Base-by-base conservation (phyloP, 2,329 filamentous ascomycete genomes). In the Colletotrichum graminicola region DNA sequence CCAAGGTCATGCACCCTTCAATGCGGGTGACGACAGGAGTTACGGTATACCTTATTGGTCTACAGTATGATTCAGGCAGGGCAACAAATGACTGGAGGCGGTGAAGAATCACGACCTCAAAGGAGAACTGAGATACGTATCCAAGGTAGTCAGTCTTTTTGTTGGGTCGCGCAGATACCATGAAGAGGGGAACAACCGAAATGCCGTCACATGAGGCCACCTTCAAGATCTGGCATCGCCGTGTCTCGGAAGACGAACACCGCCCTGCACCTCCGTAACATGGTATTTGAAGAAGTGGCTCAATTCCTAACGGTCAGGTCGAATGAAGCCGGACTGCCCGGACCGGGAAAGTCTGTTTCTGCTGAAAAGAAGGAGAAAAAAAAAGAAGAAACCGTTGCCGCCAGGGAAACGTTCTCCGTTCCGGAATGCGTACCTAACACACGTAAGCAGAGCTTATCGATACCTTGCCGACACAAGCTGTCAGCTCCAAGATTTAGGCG, bases 401-500 rank as follows among this genome's bases (percentile, higher is more conserved):
- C 36, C 36, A 57, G 68, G 57, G 26, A 32, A 29, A 23, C 8
- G 3, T 41, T 43, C 16, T 26, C 34, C 18, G 23, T 29, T 7
- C 23, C 36, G 16, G 21, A 47, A 52, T 60, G 36, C 62, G 55
- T 43, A n/a, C n/a, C n/a, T n/a, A 67, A 34, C 55, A 34, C 23
- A 43, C 49, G 51, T 56, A 62, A n/a, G 61, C 62, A 51, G 67
- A 63, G 49, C 49, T 67, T 67, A 66, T 69, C 67, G 67, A 71
- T 62, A 62, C 21, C 49, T 62, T 62, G 49, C 65, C 45, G 41
- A 34, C 32, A 23, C n/a, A 26, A n/a, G 23, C 41, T 23, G 26
- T 68, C 68, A 71, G 65, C 69, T 69, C 32, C 29, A 54, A 39
- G n/a, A 68, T 26, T 47, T 59, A 71, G 65, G 69, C 69, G 69